Conservation (phyloP, 441 rosid genomes). For the Francoa sonchifolia region DNA sequence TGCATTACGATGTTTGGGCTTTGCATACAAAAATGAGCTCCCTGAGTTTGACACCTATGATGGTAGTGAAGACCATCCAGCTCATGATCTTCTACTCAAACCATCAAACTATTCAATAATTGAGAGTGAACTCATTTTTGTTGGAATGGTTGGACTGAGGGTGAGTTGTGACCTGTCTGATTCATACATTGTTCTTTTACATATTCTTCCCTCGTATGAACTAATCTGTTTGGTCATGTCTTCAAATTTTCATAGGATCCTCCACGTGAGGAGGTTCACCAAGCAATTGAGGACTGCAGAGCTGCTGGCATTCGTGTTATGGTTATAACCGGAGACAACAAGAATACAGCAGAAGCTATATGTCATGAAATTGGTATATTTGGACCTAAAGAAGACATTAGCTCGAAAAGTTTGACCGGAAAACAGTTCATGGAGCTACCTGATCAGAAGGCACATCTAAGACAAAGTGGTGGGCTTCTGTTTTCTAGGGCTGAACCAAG, state of each 20-base stretch:
- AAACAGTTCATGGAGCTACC: slow-evolving; percentile 56
- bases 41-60: slow-evolving; percentile 31
- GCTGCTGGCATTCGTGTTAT: slow-evolving; percentile 93
- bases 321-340: slow-evolving; percentile 96
- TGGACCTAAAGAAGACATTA: slow-evolving; percentile 46
- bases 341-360: slow-evolving; percentile 88
- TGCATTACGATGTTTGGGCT: slow-evolving; percentile 35
- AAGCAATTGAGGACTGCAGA: slow-evolving; percentile 87
- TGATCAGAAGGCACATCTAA: slow-evolving; percentile 47
- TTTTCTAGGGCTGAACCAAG: slow-evolving; percentile 95
- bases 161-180: slow-evolving; percentile 27
- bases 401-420: slow-evolving; percentile 65
- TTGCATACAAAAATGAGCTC: slow-evolving; percentile 33
- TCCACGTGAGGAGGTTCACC: slow-evolving; percentile 84
- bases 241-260: slow-evolving; percentile 53
- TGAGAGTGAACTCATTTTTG: slow-evolving; percentile 65
- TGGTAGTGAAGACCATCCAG: slow-evolving; percentile 49
- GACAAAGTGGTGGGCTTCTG: slow-evolving; percentile 63
- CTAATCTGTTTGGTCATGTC: not conserved
- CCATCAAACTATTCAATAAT: slow-evolving; percentile 66
- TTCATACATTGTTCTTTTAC: not conserved
- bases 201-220: slow-evolving; percentile 3
- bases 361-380: slow-evolving; percentile 90
- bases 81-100: slow-evolving; percentile 66
- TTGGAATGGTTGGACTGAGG: slow-evolving; percentile 77